These are phyloP conservation scores for Fusarium oxysporum DNA, from an alignment of 2,329 filamentous ascomycete genomes.

Conservation along the genomic window DNA sequence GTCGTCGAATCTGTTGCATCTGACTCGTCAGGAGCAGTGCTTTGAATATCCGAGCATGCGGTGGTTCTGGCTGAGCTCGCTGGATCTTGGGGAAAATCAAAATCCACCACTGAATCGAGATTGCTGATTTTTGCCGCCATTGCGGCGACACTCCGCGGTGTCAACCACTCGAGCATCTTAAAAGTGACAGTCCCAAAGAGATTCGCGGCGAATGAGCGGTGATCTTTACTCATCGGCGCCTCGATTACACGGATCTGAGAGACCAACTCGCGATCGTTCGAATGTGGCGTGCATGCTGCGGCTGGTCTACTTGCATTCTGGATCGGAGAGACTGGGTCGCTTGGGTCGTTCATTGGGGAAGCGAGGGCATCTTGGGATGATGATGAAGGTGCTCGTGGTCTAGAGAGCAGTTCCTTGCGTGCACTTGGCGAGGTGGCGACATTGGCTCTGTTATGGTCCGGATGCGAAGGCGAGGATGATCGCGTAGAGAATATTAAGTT, in stretches of 20 bases:
- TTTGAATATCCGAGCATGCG: background rate
- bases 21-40: background rate
- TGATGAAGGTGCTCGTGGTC: slow-evolving; percentile 13
- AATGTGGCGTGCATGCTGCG: background rate
- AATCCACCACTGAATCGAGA: slow-evolving; percentile 11
- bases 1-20: background rate
- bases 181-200: slow-evolving; percentile 74
- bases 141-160: slow-evolving; percentile 65
- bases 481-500: slow-evolving; percentile 59
- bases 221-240: slow-evolving; percentile 63
- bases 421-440: slow-evolving; percentile 1
- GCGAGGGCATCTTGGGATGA: slow-evolving; percentile 5
- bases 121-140: slow-evolving; percentile 55
- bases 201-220: slow-evolving; percentile 71
- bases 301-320: background rate
- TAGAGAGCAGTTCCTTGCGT: slow-evolving; percentile 12
- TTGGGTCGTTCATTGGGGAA: background rate
- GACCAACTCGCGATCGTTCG: background rate
- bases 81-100: background rate
- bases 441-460: slow-evolving; percentile 32
- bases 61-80: background rate
- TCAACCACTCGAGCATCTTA: slow-evolving; percentile 79
- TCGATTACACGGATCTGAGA: slow-evolving; percentile 57
- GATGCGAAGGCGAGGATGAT: slow-evolving; percentile 32
- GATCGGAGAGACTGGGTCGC: background rate